Evolutionary conservation across 2,329 filamentous ascomycete species (phyloP), one percentile per base, ranked within the genome.

Genomic region (Tolypocladium pustulatum): DNA sequence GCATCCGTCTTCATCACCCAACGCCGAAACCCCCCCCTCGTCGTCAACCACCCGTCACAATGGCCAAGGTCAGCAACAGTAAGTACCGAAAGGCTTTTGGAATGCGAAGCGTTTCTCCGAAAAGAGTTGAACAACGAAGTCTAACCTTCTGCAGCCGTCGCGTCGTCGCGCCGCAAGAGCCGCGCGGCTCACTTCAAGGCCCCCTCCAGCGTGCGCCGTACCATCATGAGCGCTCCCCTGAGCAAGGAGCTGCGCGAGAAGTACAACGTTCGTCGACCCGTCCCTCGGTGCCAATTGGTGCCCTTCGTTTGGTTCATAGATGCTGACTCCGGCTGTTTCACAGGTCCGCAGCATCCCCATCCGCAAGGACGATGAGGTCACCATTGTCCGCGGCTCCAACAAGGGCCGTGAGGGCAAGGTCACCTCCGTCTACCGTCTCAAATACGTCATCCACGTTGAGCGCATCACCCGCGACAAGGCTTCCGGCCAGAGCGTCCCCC

Each of bases 361-460:
- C 83, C 91, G 93, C 83, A 96, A 96, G 83, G 93, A 96, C 76
- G 90, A 96, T 80, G 91, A 96, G 81, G 91, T 97, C 76, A 83
- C 83, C 75, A 89, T 99, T 72, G 88, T 93, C 75, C 92, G 94
- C 70, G 94, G 94, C 73, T 81, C 83, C 80, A 89, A 96, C 86
- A 97, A 97, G 86, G 94, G 93, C 75, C 91, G 91, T 73, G 93
- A 97, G 84, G 94, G 94, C 83, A 97, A 97, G 85, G 84, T 99
- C 81, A 92, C 88, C 72, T 91, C 90, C 72, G 93, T 97, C 77
- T 99, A 96, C 88, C 91, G 91, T 78, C 89, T 96, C 74, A 97
- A 97, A 82, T 99, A 94, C 81, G 84, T 91, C 75, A 88, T 99
- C 76, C 93, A 97, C 87, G 79, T 99, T 78, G 93, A 97, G 86